Evolutionary conservation across 768 basidiomycete species (phyloP), one percentile per base, ranked within the genome.

Genomic region (Lactarius evosmus): DNA sequence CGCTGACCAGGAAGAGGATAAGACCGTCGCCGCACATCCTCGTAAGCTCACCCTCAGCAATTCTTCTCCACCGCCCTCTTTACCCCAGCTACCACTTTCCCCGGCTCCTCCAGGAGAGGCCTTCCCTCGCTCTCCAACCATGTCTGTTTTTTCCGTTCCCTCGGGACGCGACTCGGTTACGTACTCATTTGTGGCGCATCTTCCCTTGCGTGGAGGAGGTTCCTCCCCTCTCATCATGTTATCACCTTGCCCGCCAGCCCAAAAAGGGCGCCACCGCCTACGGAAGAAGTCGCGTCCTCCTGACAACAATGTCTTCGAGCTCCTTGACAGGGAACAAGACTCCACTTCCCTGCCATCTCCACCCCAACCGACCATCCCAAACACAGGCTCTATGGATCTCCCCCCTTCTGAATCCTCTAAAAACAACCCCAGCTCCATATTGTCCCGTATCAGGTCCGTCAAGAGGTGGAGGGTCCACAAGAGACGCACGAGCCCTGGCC

Each of bases 201-300:
- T 82, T 16, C 76, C 75, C n/a, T 74, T 80, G 30, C 71, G 75
- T 40, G 68, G 75, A 19, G 75, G 76, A 40, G 79, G 77, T 11
- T 73, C 76, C n/a, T 73, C n/a, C n/a, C n/a, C 76, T n/a, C 78
- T 85, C 1, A 79, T 78, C 0, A 77, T 78, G 49, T 75, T 85
- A 3, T 85, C 88, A 16, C 82, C 87, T 1, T 83, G 83, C 60
- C 84, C 88, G 12, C 85, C 87, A 2, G 78, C 83, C 3, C 85
- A 87, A 46, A 79, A 80, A 33, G 79, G 80, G 56, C 74, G 89
- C 34, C 74, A 89, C 19, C 77, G 91, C 41, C 74, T 91, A 52
- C 77, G 88, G 56, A 92, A 92, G 77, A 91, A 92, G 75, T 88
- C 87, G n/a, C 80, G 90, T 12, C 89, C 89, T 8, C 88, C 89